Conservation (phyloP, 495 filamentous ascomycete species). For the Penicillium soppii region DNA sequence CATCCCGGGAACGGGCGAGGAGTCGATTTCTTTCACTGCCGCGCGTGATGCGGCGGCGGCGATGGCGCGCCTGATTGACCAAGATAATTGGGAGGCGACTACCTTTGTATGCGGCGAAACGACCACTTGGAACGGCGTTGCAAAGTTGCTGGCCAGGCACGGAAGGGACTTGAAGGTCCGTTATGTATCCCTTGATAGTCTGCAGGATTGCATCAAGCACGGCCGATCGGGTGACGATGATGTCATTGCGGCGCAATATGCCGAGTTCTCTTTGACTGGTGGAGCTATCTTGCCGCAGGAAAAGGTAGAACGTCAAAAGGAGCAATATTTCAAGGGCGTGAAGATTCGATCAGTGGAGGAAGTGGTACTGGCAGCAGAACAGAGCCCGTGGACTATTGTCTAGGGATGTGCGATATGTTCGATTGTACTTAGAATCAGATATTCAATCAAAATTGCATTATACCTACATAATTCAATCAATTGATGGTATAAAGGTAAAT, state of each 20-base stretch:
- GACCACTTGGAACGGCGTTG: neutral
- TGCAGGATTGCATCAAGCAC: neutral
- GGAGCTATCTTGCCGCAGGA: neutral
- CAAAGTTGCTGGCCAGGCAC: neutral
- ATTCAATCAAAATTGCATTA: too few species aligned
- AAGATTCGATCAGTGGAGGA: neutral
- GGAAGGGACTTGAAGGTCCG: neutral
- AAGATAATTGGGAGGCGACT: neutral
- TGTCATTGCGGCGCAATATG: neutral
- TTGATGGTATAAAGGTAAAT: too few species aligned
- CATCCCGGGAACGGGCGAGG: neutral
- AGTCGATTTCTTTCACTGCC: constrained; percentile 6
- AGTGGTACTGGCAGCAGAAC: neutral
- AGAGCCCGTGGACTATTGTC: neutral
- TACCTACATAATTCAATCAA: too few species aligned
- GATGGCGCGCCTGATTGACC: constrained; percentile 4
- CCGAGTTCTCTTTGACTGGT: neutral
- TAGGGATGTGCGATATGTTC: neutral
- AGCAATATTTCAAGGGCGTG: neutral
- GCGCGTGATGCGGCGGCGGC: constrained; percentile 10
- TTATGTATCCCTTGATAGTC: neutral
- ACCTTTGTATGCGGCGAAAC: neutral
- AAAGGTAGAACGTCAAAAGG: neutral
- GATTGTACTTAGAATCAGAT: too few species aligned
- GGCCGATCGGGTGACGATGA: neutral